phyloP scores from a whole-genome alignment of 1,139 yeast species.

The Candida sp. region DNA sequence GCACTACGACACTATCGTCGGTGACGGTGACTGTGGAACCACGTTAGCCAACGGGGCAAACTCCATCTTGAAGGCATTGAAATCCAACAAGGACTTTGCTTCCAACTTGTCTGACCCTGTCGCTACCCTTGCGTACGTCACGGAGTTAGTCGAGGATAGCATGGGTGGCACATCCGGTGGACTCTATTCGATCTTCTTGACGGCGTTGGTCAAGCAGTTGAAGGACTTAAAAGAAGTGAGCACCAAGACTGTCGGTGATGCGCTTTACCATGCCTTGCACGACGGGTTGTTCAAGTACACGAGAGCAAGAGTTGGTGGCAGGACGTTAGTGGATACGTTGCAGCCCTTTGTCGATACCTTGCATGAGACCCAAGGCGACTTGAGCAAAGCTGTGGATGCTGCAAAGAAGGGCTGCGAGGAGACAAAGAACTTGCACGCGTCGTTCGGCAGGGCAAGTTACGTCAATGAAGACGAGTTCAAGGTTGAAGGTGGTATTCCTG shows the following conservation, averaged over 20 bases:
- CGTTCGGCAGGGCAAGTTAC: slow-evolving; percentile 93
- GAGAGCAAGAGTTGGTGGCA: slow-evolving; percentile 87
- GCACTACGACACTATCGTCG: slow-evolving; percentile 84
- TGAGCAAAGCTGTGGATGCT: slow-evolving; percentile 63
- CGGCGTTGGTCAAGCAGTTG: slow-evolving; percentile 41
- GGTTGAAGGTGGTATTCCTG: slow-evolving; percentile 73
- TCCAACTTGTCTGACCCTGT: slow-evolving; percentile 39
- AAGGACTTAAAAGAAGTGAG: slow-evolving; percentile 38
- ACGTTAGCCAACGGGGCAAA: slow-evolving; percentile 85
- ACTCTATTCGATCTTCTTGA: slow-evolving; percentile 78
- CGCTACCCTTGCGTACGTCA: slow-evolving; percentile 51
- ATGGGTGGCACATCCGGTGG: slow-evolving; percentile 99
- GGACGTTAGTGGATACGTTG: slow-evolving; percentile 87
- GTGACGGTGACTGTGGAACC: slow-evolving; percentile 98
- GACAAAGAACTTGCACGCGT: slow-evolving; percentile 78
- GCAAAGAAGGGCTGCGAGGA: slow-evolving; percentile 78
- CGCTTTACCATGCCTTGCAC: slow-evolving; percentile 39
- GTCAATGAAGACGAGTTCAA: slow-evolving; percentile 65
- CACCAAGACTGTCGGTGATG: slow-evolving; percentile 29
- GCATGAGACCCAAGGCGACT: slow-evolving; percentile 43
- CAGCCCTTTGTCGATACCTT: slow-evolving; percentile 83
- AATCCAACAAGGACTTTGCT: slow-evolving; percentile 35
- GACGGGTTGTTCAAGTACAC: slow-evolving; percentile 71
- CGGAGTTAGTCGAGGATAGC: slow-evolving; percentile 81
- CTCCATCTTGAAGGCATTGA: slow-evolving; percentile 62